phyloP scores from a whole-genome alignment of 1,284 basidiomycete genomes.

The Entoloma clypeatum region DNA sequence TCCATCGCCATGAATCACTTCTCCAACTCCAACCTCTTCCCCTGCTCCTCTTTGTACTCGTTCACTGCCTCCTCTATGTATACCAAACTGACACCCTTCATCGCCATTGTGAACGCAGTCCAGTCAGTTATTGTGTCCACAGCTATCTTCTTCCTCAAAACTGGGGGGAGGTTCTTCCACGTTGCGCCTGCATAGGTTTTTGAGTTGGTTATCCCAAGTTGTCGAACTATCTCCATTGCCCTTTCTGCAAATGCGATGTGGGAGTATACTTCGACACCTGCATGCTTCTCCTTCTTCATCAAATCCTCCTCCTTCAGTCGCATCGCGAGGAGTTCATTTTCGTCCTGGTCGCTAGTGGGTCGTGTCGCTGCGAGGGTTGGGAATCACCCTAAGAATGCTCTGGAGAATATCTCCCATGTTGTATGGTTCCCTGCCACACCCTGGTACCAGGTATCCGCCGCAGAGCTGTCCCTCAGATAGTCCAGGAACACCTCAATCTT shows the following conservation, averaged over 20 bases:
- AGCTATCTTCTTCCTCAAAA: slow-evolving; percentile 1
- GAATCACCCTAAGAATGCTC: not conserved
- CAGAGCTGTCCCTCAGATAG: not conserved
- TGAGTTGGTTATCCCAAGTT: not conserved
- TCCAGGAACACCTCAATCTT: not conserved
- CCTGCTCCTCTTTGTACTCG: no score
- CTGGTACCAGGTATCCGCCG: not conserved
- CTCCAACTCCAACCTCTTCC: no score
- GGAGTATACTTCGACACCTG: not conserved
- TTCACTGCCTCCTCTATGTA: no score
- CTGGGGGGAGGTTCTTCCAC: not conserved
- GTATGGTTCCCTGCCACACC: not conserved
- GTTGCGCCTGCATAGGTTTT: not conserved
- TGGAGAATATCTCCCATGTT: not conserved
- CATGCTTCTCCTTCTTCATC: not conserved
- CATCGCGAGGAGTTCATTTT: not conserved
- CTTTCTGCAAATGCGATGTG: slow-evolving; percentile 2
- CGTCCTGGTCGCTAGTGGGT: not conserved
- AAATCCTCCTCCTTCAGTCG: not conserved
- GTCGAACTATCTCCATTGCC: not conserved
- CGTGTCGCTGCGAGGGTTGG: not conserved
- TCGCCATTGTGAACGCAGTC: no score
- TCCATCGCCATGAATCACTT: no score
- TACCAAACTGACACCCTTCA: no score
- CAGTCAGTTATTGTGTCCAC: no score